Percentiles rank a stretch among this genome's conserved stretches.
Conservation (phyloP, 2,329 filamentous ascomycete genomes). For the Hypoxylon rubiginosum region DNA sequence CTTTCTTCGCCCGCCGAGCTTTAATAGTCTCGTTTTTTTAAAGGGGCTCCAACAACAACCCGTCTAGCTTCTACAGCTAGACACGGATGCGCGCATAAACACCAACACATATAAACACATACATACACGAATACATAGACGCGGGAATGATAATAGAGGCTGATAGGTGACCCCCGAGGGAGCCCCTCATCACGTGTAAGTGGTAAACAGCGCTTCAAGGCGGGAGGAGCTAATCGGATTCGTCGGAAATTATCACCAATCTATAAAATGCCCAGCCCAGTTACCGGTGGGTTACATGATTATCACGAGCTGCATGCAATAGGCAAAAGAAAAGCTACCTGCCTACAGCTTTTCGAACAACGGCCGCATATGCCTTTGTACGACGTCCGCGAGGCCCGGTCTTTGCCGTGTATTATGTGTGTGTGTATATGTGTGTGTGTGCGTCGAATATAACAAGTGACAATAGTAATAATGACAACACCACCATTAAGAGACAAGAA, state of each 20-base stretch:
- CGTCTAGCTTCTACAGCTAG: not conserved
- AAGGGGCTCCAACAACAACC: not conserved
- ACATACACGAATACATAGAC: not conserved
- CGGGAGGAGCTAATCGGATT: not conserved
- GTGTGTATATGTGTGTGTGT: not conserved
- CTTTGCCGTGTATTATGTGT: not conserved
- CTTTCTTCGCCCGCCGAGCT: not conserved
- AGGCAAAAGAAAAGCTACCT: not conserved
- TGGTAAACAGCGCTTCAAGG: not conserved
- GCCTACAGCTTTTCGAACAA: not conserved
- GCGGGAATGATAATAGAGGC: not conserved
- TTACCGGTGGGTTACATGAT: not conserved
- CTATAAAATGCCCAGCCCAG: not conserved
- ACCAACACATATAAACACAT: not conserved
- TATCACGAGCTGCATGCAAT: constrained; percentile 1
- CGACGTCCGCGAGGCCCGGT: constrained; percentile 2
- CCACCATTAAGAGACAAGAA: too few species aligned
- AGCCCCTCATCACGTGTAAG: constrained; percentile 3
- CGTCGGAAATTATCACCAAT: not conserved
- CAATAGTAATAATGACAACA: too few species aligned
- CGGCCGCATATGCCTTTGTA: too few species aligned
- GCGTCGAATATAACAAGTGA: not conserved
- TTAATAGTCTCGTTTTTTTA: not conserved
- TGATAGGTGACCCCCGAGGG: not conserved
- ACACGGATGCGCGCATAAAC: too few species aligned